Evolutionary conservation across 2,329 filamentous ascomycete genomes (phyloP), one percentile per base, ranked within the genome.

Genomic region (Thyridium curvatum): DNA sequence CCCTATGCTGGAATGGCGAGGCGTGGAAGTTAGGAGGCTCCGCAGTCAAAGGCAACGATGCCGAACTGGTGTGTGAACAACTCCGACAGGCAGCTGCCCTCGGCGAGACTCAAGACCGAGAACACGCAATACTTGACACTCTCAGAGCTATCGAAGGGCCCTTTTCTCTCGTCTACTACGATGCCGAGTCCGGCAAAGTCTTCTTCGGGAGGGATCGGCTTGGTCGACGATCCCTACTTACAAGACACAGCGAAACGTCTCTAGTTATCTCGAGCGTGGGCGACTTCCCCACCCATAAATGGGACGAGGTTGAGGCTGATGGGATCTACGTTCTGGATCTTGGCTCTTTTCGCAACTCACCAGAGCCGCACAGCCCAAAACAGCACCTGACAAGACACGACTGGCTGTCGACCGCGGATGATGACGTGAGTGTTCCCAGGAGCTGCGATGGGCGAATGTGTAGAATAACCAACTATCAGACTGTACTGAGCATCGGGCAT

Each of bases 1-100:
- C 86, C 1, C 70, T 98, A 3, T 96, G 91, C 71, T 98, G 93
- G 93, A 98, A 98, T 55, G 93, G 93, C 32, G 93, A 98, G 58
- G 91, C 89, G 1, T 98, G 93, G 93, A 82, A 75, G 41, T 71
- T 94, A 36, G 63, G 61, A 8, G 72, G 71, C 28, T 51, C 71
- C 9, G 52, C 59, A 1, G 68, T 95, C n/a, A 42, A 53, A 6
- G 85, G 80, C 41, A 96, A 95, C 55, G 93, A 98, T 61, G 86
- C 86, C 3, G 72, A 83, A 51, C 63, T 67, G 7, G 68, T 97
- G 14, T 81, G 91, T 52, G 54, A 69, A 28, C 53, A 75, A 30
- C 68, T 95, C 35, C 52, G 71, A 15, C n/a, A n/a, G n/a, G 52
- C 64, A 41, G 67, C 72, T 50, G 55, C 56, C 48, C 37, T 44